Evolutionary conservation across 805 yeast species (phyloP), one percentile per base, ranked within the genome.

Genomic region (Saccharomycopsis malanga): DNA sequence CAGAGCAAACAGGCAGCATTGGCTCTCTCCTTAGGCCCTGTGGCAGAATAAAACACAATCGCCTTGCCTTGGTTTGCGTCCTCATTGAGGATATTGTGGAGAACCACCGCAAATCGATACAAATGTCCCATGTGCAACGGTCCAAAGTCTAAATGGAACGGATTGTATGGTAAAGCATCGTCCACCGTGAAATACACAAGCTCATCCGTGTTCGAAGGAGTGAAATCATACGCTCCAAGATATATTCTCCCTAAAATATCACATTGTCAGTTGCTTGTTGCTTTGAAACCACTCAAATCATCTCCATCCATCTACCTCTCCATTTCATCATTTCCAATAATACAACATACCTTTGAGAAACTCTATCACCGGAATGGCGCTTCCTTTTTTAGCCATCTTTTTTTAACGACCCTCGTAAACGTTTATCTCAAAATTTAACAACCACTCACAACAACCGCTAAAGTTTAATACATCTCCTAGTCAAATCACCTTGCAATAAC

Each of bases 61-160:
- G 96, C 95, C 58, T 86, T 88, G 30, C 85, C 83, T 54, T 83
- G 83, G 61, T 89, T 89, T 14, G 74, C 74, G 32, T 83, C 83
- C 56, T 86, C 95, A 57, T 91, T 91, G 57, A 93, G 72, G 43
- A 89, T 83, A 60, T 88, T 94, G 62, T 93, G 98, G 50, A 93
- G 73, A 17, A 85, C 82, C 15, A 93, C 97, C 0, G 98, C 98
- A 69, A 93, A 93, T 44, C 98, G 73, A 66, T 93, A 93, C 43
- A 93, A 67, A 62, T 84, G 95, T 1, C 97, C 97, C 44, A 91
- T 79, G 62, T 91, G 95, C 56, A 93, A 70, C 0, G 98, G 98
- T 40, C 98, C 98, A 65, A 93, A 93, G 64, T 93, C 98, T 54
- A 89, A 73, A 63, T 91, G 96, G 69, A 93, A 93, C n/a, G 94